Evolutionary conservation across 441 rosid genomes (phyloP).

Genomic region (Bocquillonia castaneifolia): DNA sequence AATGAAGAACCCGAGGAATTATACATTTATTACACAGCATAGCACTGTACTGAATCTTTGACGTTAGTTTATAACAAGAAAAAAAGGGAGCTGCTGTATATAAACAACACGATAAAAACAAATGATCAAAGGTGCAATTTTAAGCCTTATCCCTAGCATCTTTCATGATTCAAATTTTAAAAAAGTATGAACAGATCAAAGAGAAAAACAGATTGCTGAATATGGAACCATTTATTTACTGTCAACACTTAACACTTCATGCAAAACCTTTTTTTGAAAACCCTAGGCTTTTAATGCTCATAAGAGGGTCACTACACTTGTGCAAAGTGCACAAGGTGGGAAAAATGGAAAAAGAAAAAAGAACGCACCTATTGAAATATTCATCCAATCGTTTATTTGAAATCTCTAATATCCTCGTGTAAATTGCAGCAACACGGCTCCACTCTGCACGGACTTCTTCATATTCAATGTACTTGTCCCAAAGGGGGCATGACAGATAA

Average conservation of each 20-base stretch:
- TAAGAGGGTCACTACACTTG: not conserved
- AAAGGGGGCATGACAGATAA: slow-evolving; percentile 68
- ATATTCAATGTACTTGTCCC: slow-evolving; percentile 95
- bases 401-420: slow-evolving; percentile 76
- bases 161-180: not conserved
- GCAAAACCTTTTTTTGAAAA: not conserved
- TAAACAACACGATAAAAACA: not conserved
- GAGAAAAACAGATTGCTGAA: not conserved
- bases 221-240: not conserved
- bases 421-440: slow-evolving; percentile 70
- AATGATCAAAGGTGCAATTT: not conserved
- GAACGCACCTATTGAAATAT: slow-evolving; percentile 56
- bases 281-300: not conserved
- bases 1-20: not conserved
- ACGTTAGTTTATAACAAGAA: not conserved
- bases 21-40: not conserved
- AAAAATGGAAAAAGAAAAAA: not conserved
- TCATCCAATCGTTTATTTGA: slow-evolving; percentile 84
- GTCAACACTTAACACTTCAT: not conserved
- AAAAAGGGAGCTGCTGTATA: not conserved
- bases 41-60: not conserved
- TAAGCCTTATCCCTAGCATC: not conserved
- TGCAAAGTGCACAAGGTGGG: not conserved
- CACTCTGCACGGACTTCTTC: slow-evolving; percentile 90
- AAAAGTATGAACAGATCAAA: not conserved